phyloP scores from a whole-genome alignment of 2,329 filamentous ascomycete species.

The Fusarium compactum region DNA sequence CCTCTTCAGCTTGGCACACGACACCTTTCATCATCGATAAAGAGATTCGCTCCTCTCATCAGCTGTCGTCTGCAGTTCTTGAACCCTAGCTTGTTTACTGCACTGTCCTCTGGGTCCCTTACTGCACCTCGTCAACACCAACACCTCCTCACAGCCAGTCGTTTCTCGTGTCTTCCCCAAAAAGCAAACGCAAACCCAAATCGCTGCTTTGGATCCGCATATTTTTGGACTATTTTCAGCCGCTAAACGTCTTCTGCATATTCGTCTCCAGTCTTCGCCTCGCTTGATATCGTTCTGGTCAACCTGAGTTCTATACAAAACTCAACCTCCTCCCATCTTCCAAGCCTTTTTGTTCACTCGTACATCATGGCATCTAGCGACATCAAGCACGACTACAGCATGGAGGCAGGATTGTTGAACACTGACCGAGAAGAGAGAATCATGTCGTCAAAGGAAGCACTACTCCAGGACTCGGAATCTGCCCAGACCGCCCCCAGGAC shows the following conservation, averaged over 20 bases:
- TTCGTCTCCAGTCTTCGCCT: constrained; percentile 34
- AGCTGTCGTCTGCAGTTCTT: constrained; percentile 39
- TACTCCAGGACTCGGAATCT: constrained; percentile 44
- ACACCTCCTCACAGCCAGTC: constrained; percentile 42
- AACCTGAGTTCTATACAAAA: constrained; percentile 43
- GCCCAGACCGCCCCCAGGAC: constrained; percentile 28
- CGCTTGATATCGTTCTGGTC: constrained; percentile 36
- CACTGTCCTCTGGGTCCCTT: constrained; percentile 34
- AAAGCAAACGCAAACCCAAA: constrained; percentile 39
- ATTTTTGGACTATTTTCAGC: constrained; percentile 39
- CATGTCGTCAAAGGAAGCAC: constrained; percentile 46
- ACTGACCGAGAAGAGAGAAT: constrained; percentile 48
- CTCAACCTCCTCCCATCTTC: constrained; percentile 33
- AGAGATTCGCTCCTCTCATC: constrained; percentile 41
- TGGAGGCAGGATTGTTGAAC: constrained; percentile 49
- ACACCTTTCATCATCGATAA: constrained; percentile 48
- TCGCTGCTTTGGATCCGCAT: constrained; percentile 39
- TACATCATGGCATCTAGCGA: constrained; percentile 40
- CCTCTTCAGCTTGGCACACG: constrained; percentile 42
- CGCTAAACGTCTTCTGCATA: constrained; percentile 44
- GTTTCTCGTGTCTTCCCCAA: constrained; percentile 36
- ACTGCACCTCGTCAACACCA: constrained; percentile 36
- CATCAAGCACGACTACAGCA: constrained; percentile 47
- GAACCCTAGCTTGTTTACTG: constrained; percentile 36
- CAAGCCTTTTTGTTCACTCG: constrained; percentile 14